phyloP scores from a whole-genome alignment of 768 basidiomycete species.

The Suillus tomentosus region DNA sequence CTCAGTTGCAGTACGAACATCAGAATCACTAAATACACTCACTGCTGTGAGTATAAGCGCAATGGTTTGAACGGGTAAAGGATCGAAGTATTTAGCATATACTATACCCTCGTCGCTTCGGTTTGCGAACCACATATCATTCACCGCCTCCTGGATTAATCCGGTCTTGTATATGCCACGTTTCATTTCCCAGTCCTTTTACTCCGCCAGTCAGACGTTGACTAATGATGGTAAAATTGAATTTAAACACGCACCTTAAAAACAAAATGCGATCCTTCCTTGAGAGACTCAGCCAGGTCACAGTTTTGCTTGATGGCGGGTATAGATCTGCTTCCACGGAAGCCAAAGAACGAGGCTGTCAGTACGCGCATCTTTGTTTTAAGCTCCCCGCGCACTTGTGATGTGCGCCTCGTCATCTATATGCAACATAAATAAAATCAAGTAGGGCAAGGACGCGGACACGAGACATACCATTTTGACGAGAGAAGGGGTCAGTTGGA shows the following conservation, averaged over 20 bases:
- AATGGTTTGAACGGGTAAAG: constrained; percentile 13
- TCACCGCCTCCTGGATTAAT: constrained; percentile 27
- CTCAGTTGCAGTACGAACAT: neutral
- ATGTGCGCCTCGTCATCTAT: neutral
- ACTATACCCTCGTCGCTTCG: constrained; percentile 27
- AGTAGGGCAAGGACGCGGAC: neutral
- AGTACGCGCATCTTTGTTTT: neutral
- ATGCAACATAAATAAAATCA: neutral
- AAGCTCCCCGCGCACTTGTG: neutral
- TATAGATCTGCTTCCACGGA: neutral
- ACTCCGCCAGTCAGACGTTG: neutral
- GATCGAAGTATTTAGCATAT: constrained; percentile 26
- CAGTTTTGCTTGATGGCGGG: neutral
- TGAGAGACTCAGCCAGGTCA: constrained; percentile 9
- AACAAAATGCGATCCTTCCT: constrained; percentile 12
- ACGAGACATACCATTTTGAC: neutral
- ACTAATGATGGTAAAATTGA: neutral
- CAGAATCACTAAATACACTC: neutral
- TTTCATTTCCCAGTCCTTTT: constrained; percentile 9
- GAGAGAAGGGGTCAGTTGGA: neutral
- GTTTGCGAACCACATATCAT: constrained; percentile 31
- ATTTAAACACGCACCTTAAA: constrained; percentile 10
- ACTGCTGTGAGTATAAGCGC: constrained; percentile 10
- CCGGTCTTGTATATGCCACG: constrained; percentile 28
- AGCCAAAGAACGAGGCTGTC: neutral